A percentile compares a stretch with the other conserved stretches of the same genome.
Evolutionary conservation across 176 grass and related monocot species (phyloP).

Genomic region (Dendrocalamus sinicus): DNA sequence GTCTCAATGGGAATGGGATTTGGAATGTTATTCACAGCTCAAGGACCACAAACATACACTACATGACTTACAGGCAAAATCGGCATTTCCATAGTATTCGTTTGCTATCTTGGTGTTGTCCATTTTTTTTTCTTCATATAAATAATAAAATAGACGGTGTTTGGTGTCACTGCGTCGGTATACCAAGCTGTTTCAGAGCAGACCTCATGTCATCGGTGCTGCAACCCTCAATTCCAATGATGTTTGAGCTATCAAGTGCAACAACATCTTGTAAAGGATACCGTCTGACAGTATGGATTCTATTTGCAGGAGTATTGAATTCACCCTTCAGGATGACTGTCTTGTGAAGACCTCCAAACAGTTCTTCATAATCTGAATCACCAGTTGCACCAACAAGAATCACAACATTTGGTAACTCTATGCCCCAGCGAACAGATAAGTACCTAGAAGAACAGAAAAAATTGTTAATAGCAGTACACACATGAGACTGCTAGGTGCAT

Average conservation of each 20-base stretch:
- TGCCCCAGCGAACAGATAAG: constrained; percentile 84
- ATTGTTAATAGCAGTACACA: background rate
- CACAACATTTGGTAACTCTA: constrained; percentile 65
- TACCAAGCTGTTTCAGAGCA: constrained; percentile 60
- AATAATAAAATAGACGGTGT: background rate
- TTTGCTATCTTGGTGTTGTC: constrained; percentile 42
- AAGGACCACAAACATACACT: constrained; percentile 11
- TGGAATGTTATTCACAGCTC: constrained; percentile 38
- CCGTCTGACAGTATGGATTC: constrained; percentile 61
- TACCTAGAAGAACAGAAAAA: constrained; percentile 59
- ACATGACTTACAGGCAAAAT: constrained; percentile 51
- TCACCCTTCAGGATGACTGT: constrained; percentile 78
- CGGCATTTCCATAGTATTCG: constrained; percentile 44
- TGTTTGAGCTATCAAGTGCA: constrained; percentile 74
- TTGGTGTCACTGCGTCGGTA: constrained; percentile 37
- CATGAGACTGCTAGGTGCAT: background rate
- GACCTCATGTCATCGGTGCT: constrained; percentile 51
- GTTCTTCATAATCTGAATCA: constrained; percentile 84
- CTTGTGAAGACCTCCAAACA: constrained; percentile 86
- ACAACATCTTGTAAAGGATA: constrained; percentile 85
- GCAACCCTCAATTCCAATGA: constrained; percentile 66
- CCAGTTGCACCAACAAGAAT: constrained; percentile 82
- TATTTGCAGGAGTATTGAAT: constrained; percentile 71
- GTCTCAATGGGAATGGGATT: background rate
- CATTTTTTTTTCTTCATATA: constrained; percentile 40